Evolutionary conservation across 768 basidiomycete genomes (phyloP).

Genomic region (Rickenella mellea): DNA sequence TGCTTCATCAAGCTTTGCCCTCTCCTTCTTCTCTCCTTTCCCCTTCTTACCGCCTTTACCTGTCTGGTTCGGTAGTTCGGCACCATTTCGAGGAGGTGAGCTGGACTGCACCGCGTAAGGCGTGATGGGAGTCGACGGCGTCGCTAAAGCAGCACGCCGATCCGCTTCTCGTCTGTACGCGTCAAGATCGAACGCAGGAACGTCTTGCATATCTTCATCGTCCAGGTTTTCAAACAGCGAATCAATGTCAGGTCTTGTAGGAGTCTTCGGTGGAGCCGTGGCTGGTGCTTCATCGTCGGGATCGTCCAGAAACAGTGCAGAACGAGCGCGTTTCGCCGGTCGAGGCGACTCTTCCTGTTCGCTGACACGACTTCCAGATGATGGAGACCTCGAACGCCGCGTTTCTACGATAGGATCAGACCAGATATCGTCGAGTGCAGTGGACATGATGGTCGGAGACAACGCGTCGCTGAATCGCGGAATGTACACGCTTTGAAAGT

Average conservation of each 20-base stretch:
- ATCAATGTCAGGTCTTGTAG: constrained; percentile 24
- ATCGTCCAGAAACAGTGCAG: constrained; percentile 50
- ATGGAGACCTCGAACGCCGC: constrained; percentile 1
- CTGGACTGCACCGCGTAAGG: constrained; percentile 39
- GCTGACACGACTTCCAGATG: constrained; percentile 9
- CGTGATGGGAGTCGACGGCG: constrained; percentile 20
- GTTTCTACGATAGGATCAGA: constrained; percentile 34
- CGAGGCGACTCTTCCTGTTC: constrained; percentile 6
- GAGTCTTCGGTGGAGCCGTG: not conserved
- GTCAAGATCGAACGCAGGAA: constrained; percentile 42
- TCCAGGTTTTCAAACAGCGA: constrained; percentile 39
- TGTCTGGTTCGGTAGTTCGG: constrained; percentile 19
- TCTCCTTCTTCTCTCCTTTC: constrained; percentile 34
- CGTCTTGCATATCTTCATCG: constrained; percentile 39
- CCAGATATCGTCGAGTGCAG: constrained; percentile 50
- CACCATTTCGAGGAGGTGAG: constrained; percentile 33
- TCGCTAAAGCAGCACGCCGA: constrained; percentile 29
- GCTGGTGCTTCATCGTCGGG: constrained; percentile 37
- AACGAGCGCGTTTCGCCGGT: constrained; percentile 22
- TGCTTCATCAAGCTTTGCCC: constrained; percentile 63
- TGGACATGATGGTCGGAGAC: constrained; percentile 10
- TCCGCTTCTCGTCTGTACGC: constrained; percentile 47
- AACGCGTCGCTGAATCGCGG: not conserved
- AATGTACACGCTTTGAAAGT: not conserved
- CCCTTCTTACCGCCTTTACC: constrained; percentile 15